A percentile compares a stretch with the other conserved stretches of the same genome.
Conservation (phyloP, 805 yeast species). For the Wickerhamomyces tratensis region DNA sequence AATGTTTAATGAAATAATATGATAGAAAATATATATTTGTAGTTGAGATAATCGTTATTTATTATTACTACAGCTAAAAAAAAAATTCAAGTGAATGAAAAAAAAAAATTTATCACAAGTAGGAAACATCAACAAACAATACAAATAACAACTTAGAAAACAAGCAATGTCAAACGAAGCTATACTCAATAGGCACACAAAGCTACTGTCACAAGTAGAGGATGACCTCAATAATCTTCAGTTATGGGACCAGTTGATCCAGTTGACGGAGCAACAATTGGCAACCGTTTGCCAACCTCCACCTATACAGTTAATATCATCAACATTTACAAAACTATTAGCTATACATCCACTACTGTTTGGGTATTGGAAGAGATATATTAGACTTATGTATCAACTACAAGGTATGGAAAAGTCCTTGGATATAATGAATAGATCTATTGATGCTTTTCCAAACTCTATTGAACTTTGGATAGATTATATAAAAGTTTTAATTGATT, state of each 20-base stretch:
- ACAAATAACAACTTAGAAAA: too few relatives aligned
- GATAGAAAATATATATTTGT: too few relatives aligned
- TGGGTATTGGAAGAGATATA: slow-evolving; percentile 58
- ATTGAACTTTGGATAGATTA: slow-evolving; percentile 66
- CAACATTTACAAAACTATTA: slow-evolving; percentile 34
- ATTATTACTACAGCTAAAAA: too few relatives aligned
- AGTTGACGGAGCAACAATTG: neutral
- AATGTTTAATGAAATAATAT: too few relatives aligned
- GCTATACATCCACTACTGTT: slow-evolving; percentile 45
- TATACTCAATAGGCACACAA: too few relatives aligned
- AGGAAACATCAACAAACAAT: too few relatives aligned
- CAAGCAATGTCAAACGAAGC: neutral
- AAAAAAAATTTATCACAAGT: too few relatives aligned
- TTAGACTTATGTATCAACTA: slow-evolving; percentile 43
- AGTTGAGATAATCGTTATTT: too few relatives aligned
- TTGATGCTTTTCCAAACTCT: slow-evolving; percentile 43
- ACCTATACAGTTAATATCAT: slow-evolving; percentile 11
- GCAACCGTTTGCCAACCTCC: slow-evolving; percentile 2
- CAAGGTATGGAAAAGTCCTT: slow-evolving; percentile 45
- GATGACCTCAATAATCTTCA: neutral
- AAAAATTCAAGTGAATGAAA: too few relatives aligned
- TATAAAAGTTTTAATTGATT: slow-evolving; percentile 34
- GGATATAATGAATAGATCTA: slow-evolving; percentile 30
- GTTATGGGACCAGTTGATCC: neutral
- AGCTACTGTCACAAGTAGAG: neutral